Percentiles rank a stretch among this genome's conserved stretches.
These are phyloP conservation scores for Pestalotiopsis sp. DNA, from an alignment of 2,329 filamentous ascomycete genomes.

Conservation along the genomic window DNA sequence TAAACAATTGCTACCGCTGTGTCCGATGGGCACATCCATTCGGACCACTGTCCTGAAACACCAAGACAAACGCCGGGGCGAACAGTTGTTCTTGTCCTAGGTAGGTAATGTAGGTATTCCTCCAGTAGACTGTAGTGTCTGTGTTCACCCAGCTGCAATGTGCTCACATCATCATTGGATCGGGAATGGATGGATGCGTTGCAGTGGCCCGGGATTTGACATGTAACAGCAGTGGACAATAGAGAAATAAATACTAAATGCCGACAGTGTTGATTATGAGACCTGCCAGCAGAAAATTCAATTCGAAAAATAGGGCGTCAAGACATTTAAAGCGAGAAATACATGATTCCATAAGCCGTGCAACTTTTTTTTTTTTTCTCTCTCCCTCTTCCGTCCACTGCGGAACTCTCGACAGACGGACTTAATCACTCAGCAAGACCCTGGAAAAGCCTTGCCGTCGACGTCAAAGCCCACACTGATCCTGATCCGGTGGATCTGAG, in stretches of 20 bases:
- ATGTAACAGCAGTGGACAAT: background rate
- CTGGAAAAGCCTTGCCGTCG: slow-evolving; percentile 8
- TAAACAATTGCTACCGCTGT: background rate
- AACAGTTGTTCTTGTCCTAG: background rate
- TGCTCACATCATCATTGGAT: background rate
- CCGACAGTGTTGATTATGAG: background rate
- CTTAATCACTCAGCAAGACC: slow-evolving; percentile 11
- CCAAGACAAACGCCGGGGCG: background rate
- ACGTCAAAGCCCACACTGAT: slow-evolving; percentile 12
- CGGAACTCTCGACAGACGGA: slow-evolving; percentile 1
- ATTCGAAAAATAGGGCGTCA: background rate
- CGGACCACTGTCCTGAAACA: slow-evolving; percentile 7
- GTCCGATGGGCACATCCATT: background rate
- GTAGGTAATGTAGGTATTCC: background rate
- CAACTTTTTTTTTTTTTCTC: slow-evolving; percentile 12
- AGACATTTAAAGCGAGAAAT: background rate
- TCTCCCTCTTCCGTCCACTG: slow-evolving; percentile 16
- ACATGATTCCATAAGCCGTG: background rate
- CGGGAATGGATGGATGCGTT: background rate
- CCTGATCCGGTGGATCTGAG: slow-evolving; percentile 12
- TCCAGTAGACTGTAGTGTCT: background rate
- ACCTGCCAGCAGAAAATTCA: background rate
- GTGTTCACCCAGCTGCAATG: background rate
- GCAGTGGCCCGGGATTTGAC: background rate
- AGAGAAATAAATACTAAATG: background rate